phyloP scores from a whole-genome alignment of 1,139 yeast species.

The Wickerhamiella pararugosa region DNA sequence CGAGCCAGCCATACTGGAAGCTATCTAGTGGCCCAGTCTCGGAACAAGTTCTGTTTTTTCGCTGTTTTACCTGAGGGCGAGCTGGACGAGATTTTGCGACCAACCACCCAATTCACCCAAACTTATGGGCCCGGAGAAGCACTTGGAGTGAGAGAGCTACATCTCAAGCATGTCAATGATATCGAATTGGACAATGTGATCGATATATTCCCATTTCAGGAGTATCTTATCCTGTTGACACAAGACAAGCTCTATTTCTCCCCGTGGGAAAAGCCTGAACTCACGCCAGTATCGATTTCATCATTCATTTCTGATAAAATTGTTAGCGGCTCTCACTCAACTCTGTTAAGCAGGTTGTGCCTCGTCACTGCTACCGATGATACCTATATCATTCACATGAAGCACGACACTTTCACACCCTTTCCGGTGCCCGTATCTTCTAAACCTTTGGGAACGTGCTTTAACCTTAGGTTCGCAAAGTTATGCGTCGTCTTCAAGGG shows the following conservation, averaged over 20 bases:
- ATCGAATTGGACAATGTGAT: conserved; percentile 9
- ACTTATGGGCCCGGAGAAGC: conserved; percentile 30
- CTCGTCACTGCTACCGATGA: conserved; percentile 1
- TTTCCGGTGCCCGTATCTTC: not conserved
- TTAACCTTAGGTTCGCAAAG: conserved; percentile 7
- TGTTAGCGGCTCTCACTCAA: conserved; percentile 1
- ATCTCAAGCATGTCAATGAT: conserved; percentile 13
- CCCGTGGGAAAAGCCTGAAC: conserved; percentile 2
- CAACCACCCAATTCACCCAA: conserved; percentile 7
- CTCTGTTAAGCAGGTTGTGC: conserved; percentile 3
- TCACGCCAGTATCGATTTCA: conserved; percentile 1
- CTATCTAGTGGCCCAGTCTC: conserved; percentile 22
- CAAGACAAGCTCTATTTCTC: conserved; percentile 3
- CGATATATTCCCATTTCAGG: conserved; percentile 3
- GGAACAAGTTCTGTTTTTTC: conserved; percentile 20
- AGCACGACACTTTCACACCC: conserved; percentile 1
- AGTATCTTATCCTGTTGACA: conserved; percentile 3
- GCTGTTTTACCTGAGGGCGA: conserved; percentile 17
- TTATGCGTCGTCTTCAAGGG: conserved; percentile 1
- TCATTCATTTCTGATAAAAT: conserved; percentile 1
- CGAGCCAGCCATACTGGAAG: conserved; percentile 23
- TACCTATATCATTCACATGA: conserved; percentile 2
- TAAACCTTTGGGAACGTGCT: not conserved
- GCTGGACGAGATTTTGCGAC: conserved; percentile 20
- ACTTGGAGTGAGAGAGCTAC: conserved; percentile 25